Base-by-base conservation (phyloP, 495 filamentous ascomycete species). In the Neurospora sp. region DNA sequence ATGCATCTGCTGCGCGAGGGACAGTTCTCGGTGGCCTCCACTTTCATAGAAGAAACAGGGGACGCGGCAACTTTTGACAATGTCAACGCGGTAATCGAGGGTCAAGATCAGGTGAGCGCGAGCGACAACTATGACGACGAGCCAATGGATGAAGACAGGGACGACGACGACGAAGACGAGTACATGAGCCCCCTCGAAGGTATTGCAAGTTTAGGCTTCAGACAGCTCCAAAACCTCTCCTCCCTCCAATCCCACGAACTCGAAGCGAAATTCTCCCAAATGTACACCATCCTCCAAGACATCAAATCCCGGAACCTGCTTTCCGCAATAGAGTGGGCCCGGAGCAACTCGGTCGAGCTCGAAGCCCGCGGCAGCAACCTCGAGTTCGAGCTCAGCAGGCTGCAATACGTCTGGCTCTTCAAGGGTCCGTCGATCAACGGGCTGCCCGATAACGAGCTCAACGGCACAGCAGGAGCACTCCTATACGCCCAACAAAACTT, bases 1-100 rank as follows among this genome's bases (percentile, higher is more conserved):
- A 97, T 99, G 94, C 96, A 99, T 80, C 85, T 99, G 16, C 87
- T 98, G 20, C 90, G 96, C 31, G 96, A 98, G 84, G 96, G 96
- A 42, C 92, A 97, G 78, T 98, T 99, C 80, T 84, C 81, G 18
- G 95, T 97, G 1, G 94, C 94, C 3, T 86, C 89, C 5, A 93
- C 91, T 4, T 97, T 98, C 73, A 86, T 94, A 22, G 81, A 82
- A 12, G 94, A 97, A 76, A 82, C 83, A 3, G 80, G 84, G 61
- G 74, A 79, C 69, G 9, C 74, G 71, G 71, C 77, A 70, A 8
- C 53, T 2, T 71, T 75, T 68, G 77, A 77, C 22, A 37, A 53
- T 31, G 77, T 81, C 77, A 75, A 74, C 71, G 80, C 84, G 18
- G 78, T 71, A 39, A 73, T 75, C 71, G 73, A 72, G 9, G 72